phyloP scores from a whole-genome alignment of 2,329 filamentous ascomycete species.

The Verticillium tricorpus region DNA sequence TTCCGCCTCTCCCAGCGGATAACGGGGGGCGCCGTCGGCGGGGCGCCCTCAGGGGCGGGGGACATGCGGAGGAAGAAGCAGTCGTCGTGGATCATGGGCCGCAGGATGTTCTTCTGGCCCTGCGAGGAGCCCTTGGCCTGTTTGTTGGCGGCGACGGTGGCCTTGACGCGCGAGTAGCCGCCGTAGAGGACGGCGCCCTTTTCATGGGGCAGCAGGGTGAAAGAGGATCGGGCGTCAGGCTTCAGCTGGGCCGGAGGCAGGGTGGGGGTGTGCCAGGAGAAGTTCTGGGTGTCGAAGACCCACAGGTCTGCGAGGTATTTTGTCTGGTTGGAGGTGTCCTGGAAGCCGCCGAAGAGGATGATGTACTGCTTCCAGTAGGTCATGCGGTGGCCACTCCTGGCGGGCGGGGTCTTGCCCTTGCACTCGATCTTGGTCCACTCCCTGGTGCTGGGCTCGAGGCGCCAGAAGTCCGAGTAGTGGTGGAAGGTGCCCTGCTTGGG shows the following conservation, averaged over 20 bases:
- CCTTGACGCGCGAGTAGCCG: conserved; percentile 89
- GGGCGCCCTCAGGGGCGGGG: conserved; percentile 63
- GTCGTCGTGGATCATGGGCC: conserved; percentile 89
- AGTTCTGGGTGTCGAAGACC: conserved; percentile 90
- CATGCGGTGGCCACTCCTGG: conserved; percentile 90
- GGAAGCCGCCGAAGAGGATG: conserved; percentile 91
- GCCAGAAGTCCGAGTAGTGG: conserved; percentile 99
- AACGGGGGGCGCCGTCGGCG: conserved; percentile 60
- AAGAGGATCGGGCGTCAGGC: conserved; percentile 86
- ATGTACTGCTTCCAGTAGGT: conserved; percentile 97
- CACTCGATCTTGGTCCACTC: conserved; percentile 91
- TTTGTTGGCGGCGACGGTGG: conserved; percentile 56
- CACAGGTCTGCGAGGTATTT: conserved; percentile 92
- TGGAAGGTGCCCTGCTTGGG: conserved; percentile 98
- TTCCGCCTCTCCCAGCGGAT: conserved; percentile 93
- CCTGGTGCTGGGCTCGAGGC: conserved; percentile 73
- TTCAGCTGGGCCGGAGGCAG: conserved; percentile 77
- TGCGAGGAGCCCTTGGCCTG: conserved; percentile 57
- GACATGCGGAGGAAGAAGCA: conserved; percentile 87
- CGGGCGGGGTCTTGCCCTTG: conserved; percentile 73
- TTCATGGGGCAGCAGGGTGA: conserved; percentile 87
- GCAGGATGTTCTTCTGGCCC: conserved; percentile 67
- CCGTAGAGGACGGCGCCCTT: conserved; percentile 86
- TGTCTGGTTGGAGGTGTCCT: conserved; percentile 92
- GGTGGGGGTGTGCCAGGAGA: conserved; percentile 74